Conservation (phyloP, 176 grass and related monocot species). For the Dendrocalamus sinicus region DNA sequence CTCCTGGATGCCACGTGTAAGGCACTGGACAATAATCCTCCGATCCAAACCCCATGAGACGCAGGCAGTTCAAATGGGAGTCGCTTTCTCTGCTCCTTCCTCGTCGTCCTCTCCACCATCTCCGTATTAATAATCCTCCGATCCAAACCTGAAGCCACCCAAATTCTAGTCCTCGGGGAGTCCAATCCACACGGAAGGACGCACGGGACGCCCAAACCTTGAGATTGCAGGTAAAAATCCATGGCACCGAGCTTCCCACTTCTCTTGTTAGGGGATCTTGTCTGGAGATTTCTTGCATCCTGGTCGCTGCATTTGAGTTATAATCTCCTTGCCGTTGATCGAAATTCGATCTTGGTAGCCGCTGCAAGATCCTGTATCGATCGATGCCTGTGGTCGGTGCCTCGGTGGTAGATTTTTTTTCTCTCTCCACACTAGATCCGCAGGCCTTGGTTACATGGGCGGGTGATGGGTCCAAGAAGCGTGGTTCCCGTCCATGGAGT, state of each 20-base stretch:
- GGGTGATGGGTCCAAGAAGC: constrained; percentile 6
- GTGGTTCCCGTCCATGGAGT: neutral
- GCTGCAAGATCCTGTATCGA: constrained; percentile 14
- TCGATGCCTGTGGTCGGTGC: neutral
- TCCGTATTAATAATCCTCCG: constrained; percentile 33
- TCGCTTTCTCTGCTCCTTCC: constrained; percentile 29
- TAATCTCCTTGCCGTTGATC: neutral
- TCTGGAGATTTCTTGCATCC: neutral
- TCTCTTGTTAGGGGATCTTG: neutral
- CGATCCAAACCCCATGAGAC: too few species aligned
- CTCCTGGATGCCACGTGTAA: too few species aligned
- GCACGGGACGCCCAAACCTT: neutral
- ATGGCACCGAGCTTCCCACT: neutral
- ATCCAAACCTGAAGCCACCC: neutral
- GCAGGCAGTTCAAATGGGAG: neutral
- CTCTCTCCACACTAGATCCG: neutral
- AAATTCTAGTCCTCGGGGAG: neutral
- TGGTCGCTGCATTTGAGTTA: neutral
- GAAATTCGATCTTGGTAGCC: neutral
- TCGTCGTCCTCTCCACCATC: constrained; percentile 1
- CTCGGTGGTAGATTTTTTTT: neutral
- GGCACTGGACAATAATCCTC: neutral
- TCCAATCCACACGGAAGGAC: constrained; percentile 13
- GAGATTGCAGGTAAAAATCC: constrained; percentile 35
- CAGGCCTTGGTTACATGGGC: neutral